Evolutionary conservation across 108 stramenopile species (phyloP), one percentile per base, ranked within the genome.

Genomic region (Cyclotella kingstonii): DNA sequence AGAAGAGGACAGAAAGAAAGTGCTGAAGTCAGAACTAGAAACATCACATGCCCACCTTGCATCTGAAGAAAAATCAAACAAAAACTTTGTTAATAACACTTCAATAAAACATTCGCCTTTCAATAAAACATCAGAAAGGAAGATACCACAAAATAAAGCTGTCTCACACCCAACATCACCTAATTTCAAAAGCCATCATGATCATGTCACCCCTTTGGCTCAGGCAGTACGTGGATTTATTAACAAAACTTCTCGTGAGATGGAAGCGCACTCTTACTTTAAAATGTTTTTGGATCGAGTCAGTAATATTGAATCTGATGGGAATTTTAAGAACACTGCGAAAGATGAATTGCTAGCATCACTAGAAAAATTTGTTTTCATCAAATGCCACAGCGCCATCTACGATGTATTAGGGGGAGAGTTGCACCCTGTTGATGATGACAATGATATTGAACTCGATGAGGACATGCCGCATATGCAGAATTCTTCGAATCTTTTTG

Each of bases 181-280:
- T 33, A 7, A 12, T 60, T 15, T 9, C 11, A 10, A 38, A 26
- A 10, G n/a, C n/a, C n/a, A 26, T 21, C 56, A 44, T 14, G 56
- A 61, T n/a, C 60, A 70, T 41, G 50, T 38, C 14, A 25, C 47
- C 21, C 50, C 55, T 19, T 43, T 74, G 43, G 50, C 64, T n/a
- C 65, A 66, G 49, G 73, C 73, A 18, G 42, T 74, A 8, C 35
- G 64, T 26, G 73, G 73, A n/a, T 74, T 74, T 40, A 33, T 66
- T 5, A 54, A 53, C 46, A 66, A 36, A 21, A 66, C 64, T 28
- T 38, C 52, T 49, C 75, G 75, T 14, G 56, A 63, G 5, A 63
- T 76, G 53, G 43, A 68, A 30, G 39, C 35, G 0, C 75, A 76
- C 46, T 36, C 43, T 43, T 50, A 66, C 45, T 76, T 76, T 41